Percentiles rank a stretch among this genome's conserved stretches.
Evolutionary conservation across 306 rosid genomes (phyloP).

Genomic region (Mimosa pudica): DNA sequence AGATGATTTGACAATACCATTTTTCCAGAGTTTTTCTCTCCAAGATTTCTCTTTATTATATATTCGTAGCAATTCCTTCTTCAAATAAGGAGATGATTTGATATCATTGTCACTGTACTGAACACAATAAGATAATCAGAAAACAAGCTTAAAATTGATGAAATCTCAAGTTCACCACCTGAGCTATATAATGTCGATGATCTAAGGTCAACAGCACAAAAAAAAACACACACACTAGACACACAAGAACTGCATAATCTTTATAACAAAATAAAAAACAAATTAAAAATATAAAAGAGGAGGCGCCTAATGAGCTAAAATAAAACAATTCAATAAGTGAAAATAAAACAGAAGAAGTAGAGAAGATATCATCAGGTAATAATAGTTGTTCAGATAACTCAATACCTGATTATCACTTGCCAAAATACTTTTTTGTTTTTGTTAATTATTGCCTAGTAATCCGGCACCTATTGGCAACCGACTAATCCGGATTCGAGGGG

Average conservation of each 20-base stretch:
- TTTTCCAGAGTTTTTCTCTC: conserved; percentile 93
- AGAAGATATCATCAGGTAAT: not conserved
- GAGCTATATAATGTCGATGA: not conserved
- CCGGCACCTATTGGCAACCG: too few relatives aligned
- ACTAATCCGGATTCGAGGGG: too few relatives aligned
- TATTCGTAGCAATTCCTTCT: conserved; percentile 73
- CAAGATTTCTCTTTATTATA: conserved; percentile 68
- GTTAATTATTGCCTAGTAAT: too few relatives aligned
- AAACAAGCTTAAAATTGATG: conserved; percentile 17
- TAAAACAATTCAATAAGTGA: not conserved
- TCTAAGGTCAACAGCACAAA: not conserved
- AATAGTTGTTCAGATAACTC: not conserved
- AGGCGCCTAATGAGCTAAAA: not conserved
- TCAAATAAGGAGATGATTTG: conserved; percentile 70
- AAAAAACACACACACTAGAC: not conserved
- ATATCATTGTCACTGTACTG: conserved; percentile 62
- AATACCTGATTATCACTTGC: not conserved
- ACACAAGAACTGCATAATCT: not conserved
- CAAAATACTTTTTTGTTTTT: not conserved
- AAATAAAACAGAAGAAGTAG: not conserved
- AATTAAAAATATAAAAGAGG: not conserved
- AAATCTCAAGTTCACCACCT: not conserved
- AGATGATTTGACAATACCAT: conserved; percentile 77
- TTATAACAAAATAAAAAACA: not conserved
- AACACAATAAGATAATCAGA: conserved; percentile 45